A percentile compares a stretch with the other conserved stretches of the same genome.
phyloP scores from a whole-genome alignment of 345 rosid species.

The Aquilaria sinensis region DNA sequence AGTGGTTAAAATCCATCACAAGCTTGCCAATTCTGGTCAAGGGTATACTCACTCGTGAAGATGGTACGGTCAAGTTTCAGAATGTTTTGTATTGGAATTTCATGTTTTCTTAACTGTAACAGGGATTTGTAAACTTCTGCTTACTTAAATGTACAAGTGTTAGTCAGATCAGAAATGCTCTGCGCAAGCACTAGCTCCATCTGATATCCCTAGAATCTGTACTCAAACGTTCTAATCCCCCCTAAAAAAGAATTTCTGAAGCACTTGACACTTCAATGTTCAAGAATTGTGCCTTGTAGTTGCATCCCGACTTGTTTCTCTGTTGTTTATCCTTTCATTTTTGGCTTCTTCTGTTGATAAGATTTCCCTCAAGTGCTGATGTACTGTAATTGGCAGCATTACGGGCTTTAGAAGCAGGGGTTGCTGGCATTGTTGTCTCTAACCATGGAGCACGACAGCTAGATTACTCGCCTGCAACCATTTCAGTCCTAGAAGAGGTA shows the following conservation, averaged over 20 bases:
- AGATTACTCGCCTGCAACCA: conserved; percentile 46
- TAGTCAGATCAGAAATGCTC: not conserved
- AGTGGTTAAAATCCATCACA: conserved; percentile 75
- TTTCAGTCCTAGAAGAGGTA: conserved; percentile 62
- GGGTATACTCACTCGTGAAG: conserved; percentile 78
- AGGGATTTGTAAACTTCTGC: not conserved
- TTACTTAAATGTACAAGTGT: no score
- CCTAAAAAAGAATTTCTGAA: no score
- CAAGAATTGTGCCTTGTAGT: not conserved
- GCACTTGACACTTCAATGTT: not conserved
- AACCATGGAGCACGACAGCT: conserved; percentile 74
- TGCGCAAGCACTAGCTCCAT: no score
- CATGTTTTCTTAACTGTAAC: not conserved
- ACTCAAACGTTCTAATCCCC: no score
- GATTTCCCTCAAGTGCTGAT: conserved; percentile 2
- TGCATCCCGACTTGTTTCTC: not conserved
- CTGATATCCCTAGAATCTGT: no score
- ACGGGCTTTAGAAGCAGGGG: conserved; percentile 54
- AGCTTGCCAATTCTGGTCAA: conserved; percentile 68
- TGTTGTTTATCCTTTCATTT: not conserved
- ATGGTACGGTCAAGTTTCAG: conserved; percentile 42
- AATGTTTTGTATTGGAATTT: not conserved
- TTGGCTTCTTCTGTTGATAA: not conserved
- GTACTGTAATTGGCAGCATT: conserved; percentile 32
- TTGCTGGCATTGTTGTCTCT: conserved; percentile 59